phyloP scores from a whole-genome alignment of 1,139 yeast genomes.

The Candida anutae region DNA sequence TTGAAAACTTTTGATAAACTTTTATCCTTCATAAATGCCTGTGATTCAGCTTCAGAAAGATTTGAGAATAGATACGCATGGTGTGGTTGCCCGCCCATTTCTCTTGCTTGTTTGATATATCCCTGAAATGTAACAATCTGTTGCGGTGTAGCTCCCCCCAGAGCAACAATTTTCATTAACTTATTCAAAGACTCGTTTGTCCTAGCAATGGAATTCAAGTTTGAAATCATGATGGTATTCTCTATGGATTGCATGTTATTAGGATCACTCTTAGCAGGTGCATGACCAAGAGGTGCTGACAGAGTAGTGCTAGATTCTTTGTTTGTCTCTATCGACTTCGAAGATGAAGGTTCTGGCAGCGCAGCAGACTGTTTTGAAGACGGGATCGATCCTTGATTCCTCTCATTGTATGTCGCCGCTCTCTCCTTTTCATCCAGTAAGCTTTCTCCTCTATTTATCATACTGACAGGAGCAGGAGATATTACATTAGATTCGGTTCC shows the following conservation, averaged over 20 bases:
- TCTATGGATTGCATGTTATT: conserved; percentile 52
- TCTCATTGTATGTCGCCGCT: not conserved
- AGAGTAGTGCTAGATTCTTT: conserved; percentile 6
- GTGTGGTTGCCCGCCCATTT: conserved; percentile 58
- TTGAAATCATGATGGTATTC: conserved; percentile 73
- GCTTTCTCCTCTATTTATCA: no score
- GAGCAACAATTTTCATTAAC: conserved; percentile 78
- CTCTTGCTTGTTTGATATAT: conserved; percentile 69
- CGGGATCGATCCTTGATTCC: not conserved
- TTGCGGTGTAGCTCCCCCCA: conserved; percentile 62
- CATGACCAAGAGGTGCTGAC: conserved; percentile 3
- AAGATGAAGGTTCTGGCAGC: conserved; percentile 1
- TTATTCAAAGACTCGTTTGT: conserved; percentile 57
- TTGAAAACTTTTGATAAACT: conserved; percentile 9
- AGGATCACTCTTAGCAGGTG: conserved; percentile 14
- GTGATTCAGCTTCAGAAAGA: conserved; percentile 6
- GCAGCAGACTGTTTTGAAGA: not conserved
- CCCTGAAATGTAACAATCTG: conserved; percentile 73
- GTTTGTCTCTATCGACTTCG: conserved; percentile 7
- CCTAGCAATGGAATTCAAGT: conserved; percentile 75
- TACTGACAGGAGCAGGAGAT: not conserved
- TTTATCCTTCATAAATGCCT: conserved; percentile 8
- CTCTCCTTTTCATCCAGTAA: not conserved
- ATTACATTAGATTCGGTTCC: not conserved
- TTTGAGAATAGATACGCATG: conserved; percentile 22